Percentiles rank a stretch among this genome's conserved stretches.
Evolutionary conservation across 148 eudicot genomes (phyloP).

Genomic region (Drosera capensis): DNA sequence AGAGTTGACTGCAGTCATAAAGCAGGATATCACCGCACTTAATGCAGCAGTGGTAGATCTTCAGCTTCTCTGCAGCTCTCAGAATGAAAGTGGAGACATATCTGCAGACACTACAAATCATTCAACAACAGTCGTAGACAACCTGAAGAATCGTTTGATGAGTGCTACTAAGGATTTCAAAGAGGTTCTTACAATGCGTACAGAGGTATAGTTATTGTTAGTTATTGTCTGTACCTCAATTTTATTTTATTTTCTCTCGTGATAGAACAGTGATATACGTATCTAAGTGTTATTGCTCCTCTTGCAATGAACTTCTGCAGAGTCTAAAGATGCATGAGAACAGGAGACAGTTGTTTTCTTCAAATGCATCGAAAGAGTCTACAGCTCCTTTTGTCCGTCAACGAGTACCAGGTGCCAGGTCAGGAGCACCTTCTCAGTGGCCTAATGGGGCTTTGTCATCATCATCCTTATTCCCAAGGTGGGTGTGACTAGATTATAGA

Average conservation of each 20-base stretch:
- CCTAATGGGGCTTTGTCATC: slow-evolving; percentile 45
- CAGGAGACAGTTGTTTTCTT: slow-evolving; percentile 67
- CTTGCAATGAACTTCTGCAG: slow-evolving; percentile 13
- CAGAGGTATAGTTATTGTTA: slow-evolving; percentile 30
- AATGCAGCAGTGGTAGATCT: slow-evolving; percentile 65
- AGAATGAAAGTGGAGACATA: slow-evolving; percentile 40
- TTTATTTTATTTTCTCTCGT: not conserved
- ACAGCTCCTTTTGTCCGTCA: slow-evolving; percentile 66
- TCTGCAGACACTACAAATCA: slow-evolving; percentile 59
- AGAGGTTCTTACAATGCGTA: slow-evolving; percentile 70
- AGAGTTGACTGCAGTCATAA: slow-evolving; percentile 48
- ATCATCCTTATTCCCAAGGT: slow-evolving; percentile 53
- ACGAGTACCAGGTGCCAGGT: slow-evolving; percentile 43
- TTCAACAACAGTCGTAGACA: slow-evolving; percentile 64
- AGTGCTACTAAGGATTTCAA: slow-evolving; percentile 69
- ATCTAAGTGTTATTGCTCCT: not conserved
- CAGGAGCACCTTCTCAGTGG: slow-evolving; percentile 57
- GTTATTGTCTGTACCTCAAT: not conserved
- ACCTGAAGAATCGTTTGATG: slow-evolving; percentile 76
- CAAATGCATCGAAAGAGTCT: slow-evolving; percentile 40
- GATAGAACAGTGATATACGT: not conserved
- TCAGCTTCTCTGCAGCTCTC: slow-evolving; percentile 50
- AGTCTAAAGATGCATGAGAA: slow-evolving; percentile 75
- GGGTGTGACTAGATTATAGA: not conserved
- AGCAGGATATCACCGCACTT: slow-evolving; percentile 52